Conservation (phyloP, 192 early-diverging fungal genomes). For the Coemansia sp. region DNA sequence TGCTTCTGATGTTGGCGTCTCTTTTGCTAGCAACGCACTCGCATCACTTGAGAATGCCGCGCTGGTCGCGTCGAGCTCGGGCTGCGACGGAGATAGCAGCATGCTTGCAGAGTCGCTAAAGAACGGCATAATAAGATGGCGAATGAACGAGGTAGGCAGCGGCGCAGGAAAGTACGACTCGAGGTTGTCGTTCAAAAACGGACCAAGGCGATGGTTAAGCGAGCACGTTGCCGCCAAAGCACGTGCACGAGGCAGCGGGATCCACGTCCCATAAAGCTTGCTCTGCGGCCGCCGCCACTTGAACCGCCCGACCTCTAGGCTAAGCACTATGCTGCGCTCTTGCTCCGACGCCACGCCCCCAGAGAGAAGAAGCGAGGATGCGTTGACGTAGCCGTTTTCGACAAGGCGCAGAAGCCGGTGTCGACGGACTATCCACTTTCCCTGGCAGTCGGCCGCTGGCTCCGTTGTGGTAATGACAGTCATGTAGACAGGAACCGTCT, state of each 20-base stretch:
- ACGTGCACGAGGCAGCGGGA: constrained; percentile 81
- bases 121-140: constrained; percentile 54
- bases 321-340: constrained; percentile 82
- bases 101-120: constrained; percentile 34
- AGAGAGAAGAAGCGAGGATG: constrained; percentile 76
- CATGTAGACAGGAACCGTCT: constrained; percentile 56
- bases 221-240: constrained; percentile 81
- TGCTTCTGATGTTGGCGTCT: not conserved
- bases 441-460: constrained; percentile 30
- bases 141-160: constrained; percentile 55
- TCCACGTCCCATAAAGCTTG: constrained; percentile 86
- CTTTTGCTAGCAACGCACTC: not conserved
- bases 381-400: constrained; percentile 86
- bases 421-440: constrained; percentile 54
- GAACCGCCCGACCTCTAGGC: constrained; percentile 77
- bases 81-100: constrained; percentile 12
- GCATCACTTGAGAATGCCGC: not conserved
- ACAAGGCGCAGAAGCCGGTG: constrained; percentile 74
- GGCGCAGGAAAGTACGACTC: constrained; percentile 66
- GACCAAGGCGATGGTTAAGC: constrained; percentile 68
- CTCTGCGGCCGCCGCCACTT: constrained; percentile 70
- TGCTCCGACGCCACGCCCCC: constrained; percentile 83
- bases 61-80: not conserved
- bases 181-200: constrained; percentile 75
- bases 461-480: constrained; percentile 51